These are phyloP conservation scores for Picochlorum costavermella DNA, from an alignment of 139 green algal genomes.

Conservation along the genomic window DNA sequence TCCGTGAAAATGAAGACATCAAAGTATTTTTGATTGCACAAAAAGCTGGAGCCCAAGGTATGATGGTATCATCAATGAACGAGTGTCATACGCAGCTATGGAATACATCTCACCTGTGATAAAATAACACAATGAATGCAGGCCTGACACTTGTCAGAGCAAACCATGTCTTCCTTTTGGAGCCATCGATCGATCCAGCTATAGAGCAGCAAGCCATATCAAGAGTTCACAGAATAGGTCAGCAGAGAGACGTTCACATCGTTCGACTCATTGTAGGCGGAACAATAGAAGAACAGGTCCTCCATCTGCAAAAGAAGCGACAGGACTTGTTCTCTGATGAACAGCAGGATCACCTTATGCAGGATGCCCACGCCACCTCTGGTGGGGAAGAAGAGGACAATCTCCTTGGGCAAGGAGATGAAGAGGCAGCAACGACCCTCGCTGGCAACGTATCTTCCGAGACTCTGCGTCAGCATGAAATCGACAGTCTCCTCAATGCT, in stretches of 20 bases:
- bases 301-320: background rate
- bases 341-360: background rate
- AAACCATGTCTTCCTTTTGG: constrained; percentile 55
- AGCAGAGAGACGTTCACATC: constrained; percentile 17
- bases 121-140: no score
- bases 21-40: constrained; percentile 3
- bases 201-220: constrained; percentile 60
- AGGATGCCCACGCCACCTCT: background rate
- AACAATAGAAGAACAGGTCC: background rate
- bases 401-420: background rate
- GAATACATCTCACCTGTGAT: no score
- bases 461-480: background rate
- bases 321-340: constrained; percentile 1
- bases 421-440: background rate
- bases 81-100: no score
- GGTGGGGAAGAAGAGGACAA: background rate
- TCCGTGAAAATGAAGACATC: background rate
- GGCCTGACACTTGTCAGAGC: constrained; percentile 2
- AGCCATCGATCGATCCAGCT: constrained; percentile 71
- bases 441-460: background rate
- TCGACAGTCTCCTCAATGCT: background rate
- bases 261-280: constrained; percentile 15
- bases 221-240: constrained; percentile 32
- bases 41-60: constrained; percentile 7
- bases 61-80: no score